Percentiles rank a stretch among this genome's conserved stretches.
Evolutionary conservation across 1,139 yeast species (phyloP).

Genomic region (Pichia sp.): DNA sequence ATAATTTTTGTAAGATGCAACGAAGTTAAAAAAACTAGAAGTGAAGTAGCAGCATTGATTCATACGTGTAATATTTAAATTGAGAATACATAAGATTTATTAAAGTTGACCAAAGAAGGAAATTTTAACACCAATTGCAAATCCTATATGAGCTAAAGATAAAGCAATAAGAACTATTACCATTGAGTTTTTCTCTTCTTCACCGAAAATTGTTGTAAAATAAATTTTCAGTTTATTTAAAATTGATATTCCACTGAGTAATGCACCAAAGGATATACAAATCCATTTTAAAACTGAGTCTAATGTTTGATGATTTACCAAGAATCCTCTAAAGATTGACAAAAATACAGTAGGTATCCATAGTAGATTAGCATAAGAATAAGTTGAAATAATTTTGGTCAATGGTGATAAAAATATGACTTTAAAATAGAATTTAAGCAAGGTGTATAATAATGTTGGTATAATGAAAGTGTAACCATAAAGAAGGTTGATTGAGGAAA

Average conservation of each 20-base stretch:
- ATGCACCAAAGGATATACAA: conserved; percentile 39
- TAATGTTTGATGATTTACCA: conserved; percentile 31
- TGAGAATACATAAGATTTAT: too few relatives aligned
- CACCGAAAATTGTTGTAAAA: conserved; percentile 32
- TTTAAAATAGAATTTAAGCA: conserved; percentile 40
- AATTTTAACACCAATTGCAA: conserved; percentile 42
- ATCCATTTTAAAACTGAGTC: conserved; percentile 38
- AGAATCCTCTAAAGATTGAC: conserved; percentile 41
- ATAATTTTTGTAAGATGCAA: too few relatives aligned
- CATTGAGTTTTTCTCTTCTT: conserved; percentile 27
- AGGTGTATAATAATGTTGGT: conserved; percentile 48
- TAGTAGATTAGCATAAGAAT: conserved; percentile 70
- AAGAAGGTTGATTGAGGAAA: conserved; percentile 57
- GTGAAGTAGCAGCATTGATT: too few relatives aligned
- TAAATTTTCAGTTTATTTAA: conserved; percentile 38
- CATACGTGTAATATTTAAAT: too few relatives aligned
- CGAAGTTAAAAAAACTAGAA: too few relatives aligned
- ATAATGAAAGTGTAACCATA: conserved; percentile 66
- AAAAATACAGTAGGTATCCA: conserved; percentile 75
- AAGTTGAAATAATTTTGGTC: conserved; percentile 47
- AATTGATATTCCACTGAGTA: conserved; percentile 43
- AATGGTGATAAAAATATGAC: conserved; percentile 33
- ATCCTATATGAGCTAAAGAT: conserved; percentile 35
- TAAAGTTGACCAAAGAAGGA: conserved; percentile 38
- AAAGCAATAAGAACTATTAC: conserved; percentile 27